These are phyloP conservation scores for Scenedesmus sp. DNA, from an alignment of 163 green algal genomes.

Conservation along the genomic window DNA sequence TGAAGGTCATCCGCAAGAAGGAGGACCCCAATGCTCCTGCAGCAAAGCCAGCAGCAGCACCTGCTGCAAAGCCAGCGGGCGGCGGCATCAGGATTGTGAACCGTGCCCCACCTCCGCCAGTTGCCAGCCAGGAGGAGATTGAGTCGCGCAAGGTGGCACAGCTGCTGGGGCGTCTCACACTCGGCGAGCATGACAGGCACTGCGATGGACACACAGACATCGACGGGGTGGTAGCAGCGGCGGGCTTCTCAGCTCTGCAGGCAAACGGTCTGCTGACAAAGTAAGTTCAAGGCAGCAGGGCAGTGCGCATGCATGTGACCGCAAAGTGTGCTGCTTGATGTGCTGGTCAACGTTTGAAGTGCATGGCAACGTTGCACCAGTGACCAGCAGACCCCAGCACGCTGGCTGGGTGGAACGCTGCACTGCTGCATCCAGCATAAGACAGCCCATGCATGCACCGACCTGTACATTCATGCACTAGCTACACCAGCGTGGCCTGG, in stretches of 20 bases:
- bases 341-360: not conserved
- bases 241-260: constrained; percentile 51
- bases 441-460: not conserved
- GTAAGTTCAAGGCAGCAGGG: not conserved
- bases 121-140: constrained; percentile 45
- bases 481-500: not conserved
- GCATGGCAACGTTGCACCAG: not conserved
- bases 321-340: not conserved
- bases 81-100: constrained; percentile 40
- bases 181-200: constrained; percentile 39
- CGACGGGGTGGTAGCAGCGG: constrained; percentile 38
- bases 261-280: constrained; percentile 51
- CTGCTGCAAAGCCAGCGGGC: not conserved
- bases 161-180: constrained; percentile 46
- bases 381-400: not conserved
- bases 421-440: not conserved
- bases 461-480: not conserved
- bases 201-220: constrained; percentile 47
- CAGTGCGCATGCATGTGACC: not conserved
- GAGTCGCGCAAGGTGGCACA: constrained; percentile 50
- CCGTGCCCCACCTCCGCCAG: constrained; percentile 34
- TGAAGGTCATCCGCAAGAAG: constrained; percentile 56
- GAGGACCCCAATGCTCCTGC: not conserved
- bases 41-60: constrained; percentile 10
- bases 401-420: not conserved